These are phyloP conservation scores for Larix sibirica DNA, from an alignment of 83 land plant genomes.

Conservation along the genomic window DNA sequence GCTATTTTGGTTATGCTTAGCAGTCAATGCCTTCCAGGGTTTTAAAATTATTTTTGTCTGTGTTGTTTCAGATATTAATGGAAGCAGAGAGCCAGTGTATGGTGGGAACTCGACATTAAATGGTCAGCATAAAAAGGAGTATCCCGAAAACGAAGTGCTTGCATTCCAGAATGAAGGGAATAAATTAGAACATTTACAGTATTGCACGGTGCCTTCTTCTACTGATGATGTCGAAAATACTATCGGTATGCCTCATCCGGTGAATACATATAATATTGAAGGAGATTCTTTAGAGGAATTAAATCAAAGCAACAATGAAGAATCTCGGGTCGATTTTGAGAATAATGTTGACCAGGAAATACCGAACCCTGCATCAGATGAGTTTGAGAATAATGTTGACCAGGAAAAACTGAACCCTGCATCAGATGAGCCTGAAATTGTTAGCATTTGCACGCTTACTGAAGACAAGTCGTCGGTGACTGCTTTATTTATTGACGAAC, in stretches of 20 bases:
- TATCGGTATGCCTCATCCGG: not conserved
- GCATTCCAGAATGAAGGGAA: not conserved
- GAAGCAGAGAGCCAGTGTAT: not conserved
- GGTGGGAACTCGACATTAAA: not conserved
- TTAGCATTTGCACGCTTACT: no score
- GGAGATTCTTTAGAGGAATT: not conserved
- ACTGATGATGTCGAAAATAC: conserved; percentile 3
- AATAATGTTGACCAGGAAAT: not conserved
- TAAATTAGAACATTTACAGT: not conserved
- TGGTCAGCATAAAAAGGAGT: not conserved
- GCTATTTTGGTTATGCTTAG: not conserved
- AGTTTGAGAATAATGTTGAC: not conserved
- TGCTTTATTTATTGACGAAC: not conserved
- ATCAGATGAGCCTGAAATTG: not conserved
- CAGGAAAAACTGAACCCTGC: not conserved
- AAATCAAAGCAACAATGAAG: not conserved
- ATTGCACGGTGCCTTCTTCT: not conserved
- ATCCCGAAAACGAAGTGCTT: not conserved
- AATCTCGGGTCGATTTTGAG: not conserved
- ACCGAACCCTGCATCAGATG: not conserved
- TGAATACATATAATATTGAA: not conserved
- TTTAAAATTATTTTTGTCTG: not conserved
- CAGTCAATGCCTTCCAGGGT: no score
- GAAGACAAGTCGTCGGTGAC: not conserved
- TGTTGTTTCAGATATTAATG: not conserved